Evolutionary conservation across 805 yeast species (phyloP).

Genomic region (Saccharomycopsis sp.): DNA sequence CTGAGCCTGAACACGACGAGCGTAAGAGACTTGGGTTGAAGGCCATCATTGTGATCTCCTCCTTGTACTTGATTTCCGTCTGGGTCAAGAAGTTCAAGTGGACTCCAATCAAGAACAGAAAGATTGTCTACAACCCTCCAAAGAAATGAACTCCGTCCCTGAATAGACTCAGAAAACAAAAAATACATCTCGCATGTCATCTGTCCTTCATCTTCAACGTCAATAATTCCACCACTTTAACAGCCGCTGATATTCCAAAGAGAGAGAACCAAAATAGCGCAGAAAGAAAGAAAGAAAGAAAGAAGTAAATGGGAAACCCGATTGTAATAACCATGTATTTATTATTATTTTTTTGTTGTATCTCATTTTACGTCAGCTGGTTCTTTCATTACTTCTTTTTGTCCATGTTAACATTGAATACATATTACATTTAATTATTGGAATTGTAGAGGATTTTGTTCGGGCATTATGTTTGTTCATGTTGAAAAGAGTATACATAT

Average conservation of each 20-base stretch:
- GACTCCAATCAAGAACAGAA: constrained; percentile 93
- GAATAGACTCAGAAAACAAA: not conserved
- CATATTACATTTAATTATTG: not conserved
- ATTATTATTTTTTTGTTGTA: not conserved
- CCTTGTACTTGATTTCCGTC: constrained; percentile 73
- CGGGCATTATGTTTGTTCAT: too few species aligned
- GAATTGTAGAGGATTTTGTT: too few species aligned
- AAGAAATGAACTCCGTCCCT: constrained; percentile 43
- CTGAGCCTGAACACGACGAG: constrained; percentile 98
- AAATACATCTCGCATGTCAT: not conserved
- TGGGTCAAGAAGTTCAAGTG: constrained; percentile 98
- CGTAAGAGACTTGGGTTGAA: constrained; percentile 95
- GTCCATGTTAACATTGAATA: not conserved
- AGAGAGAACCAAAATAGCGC: not conserved
- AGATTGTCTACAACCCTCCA: constrained; percentile 89
- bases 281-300: not conserved
- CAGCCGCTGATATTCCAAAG: too few species aligned
- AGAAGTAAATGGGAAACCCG: not conserved
- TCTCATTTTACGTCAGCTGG: not conserved
- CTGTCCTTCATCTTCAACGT: not conserved
- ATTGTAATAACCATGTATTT: too few species aligned
- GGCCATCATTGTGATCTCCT: constrained; percentile 73
- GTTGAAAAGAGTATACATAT: too few species aligned
- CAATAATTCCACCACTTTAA: not conserved
- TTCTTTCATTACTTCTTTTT: too few species aligned